These are phyloP conservation scores for Mortierella sp. DNA, from an alignment of 371 early-diverging fungal genomes.

Conservation along the genomic window DNA sequence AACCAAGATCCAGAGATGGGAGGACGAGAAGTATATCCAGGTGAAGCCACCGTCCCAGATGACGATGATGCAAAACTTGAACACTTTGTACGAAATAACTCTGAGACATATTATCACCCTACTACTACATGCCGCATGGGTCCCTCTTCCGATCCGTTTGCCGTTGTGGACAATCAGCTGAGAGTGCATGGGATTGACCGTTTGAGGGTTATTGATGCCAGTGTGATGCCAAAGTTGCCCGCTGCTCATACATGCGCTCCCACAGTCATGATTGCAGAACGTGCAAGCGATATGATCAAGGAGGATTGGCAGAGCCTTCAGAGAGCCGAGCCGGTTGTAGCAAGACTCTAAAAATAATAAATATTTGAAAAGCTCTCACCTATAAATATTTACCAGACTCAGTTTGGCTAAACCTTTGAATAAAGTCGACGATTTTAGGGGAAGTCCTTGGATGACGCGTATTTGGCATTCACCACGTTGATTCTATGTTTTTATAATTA, in stretches of 20 bases:
- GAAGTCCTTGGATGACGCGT: too few species aligned
- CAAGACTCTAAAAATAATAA: slow-evolving; percentile 16
- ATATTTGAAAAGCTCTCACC: too few species aligned
- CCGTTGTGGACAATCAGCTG: slow-evolving; percentile 60
- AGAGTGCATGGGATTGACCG: slow-evolving; percentile 58
- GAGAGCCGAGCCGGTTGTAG: background rate
- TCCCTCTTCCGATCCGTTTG: slow-evolving; percentile 32
- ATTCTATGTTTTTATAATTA: too few species aligned
- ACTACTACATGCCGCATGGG: slow-evolving; percentile 56
- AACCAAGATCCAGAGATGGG: slow-evolving; percentile 38
- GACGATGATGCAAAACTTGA: slow-evolving; percentile 24
- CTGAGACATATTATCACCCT: slow-evolving; percentile 29
- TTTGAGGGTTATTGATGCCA: slow-evolving; percentile 64
- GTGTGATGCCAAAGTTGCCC: slow-evolving; percentile 59
- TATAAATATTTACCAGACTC: too few species aligned
- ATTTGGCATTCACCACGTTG: too few species aligned
- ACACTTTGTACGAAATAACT: background rate
- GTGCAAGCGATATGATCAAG: slow-evolving; percentile 49
- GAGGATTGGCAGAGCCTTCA: slow-evolving; percentile 28
- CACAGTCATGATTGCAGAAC: slow-evolving; percentile 44
- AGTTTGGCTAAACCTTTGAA: too few species aligned
- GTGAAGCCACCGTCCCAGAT: slow-evolving; percentile 16
- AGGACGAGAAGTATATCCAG: slow-evolving; percentile 24
- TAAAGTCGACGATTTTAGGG: too few species aligned
- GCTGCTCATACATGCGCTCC: slow-evolving; percentile 47